phyloP scores from a whole-genome alignment of 164 flowering plant genomes.

The Nymphaea colorata region DNA sequence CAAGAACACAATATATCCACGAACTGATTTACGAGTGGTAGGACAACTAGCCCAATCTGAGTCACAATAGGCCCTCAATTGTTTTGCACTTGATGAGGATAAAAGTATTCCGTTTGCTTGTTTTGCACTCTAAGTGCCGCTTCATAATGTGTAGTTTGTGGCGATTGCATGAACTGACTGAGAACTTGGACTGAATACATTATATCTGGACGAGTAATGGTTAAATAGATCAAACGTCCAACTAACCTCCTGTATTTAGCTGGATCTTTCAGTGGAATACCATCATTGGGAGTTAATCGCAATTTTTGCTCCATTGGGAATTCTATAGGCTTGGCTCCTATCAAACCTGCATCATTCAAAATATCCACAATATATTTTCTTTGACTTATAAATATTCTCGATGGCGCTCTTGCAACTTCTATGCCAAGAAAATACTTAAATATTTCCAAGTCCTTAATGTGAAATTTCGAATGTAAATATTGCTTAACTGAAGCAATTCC shows the following conservation, averaged over 20 bases:
- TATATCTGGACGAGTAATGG: slow-evolving; percentile 6
- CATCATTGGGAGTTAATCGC: neutral
- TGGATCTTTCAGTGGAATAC: neutral
- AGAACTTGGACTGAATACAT: slow-evolving; percentile 6
- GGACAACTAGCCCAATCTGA: slow-evolving; percentile 6
- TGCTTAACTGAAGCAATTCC: neutral
- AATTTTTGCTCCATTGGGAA: slow-evolving; percentile 5
- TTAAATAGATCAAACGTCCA: slow-evolving; percentile 6
- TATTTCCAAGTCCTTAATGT: slow-evolving; percentile 8
- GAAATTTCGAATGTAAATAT: neutral
- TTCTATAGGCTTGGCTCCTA: slow-evolving; percentile 1
- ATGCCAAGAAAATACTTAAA: slow-evolving; percentile 10
- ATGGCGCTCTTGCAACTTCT: slow-evolving; percentile 2
- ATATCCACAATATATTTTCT: slow-evolving; percentile 8
- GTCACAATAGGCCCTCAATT: neutral
- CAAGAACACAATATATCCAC: neutral
- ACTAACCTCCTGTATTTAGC: neutral
- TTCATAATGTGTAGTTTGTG: neutral
- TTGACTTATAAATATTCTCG: slow-evolving; percentile 4
- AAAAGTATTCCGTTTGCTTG: neutral
- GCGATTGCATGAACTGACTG: slow-evolving; percentile 11
- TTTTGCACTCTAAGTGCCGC: neutral
- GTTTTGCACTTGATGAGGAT: neutral
- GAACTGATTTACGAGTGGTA: neutral
- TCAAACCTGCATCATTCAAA: neutral